phyloP scores from a whole-genome alignment of 768 basidiomycete genomes.

The Boletales sp. region DNA sequence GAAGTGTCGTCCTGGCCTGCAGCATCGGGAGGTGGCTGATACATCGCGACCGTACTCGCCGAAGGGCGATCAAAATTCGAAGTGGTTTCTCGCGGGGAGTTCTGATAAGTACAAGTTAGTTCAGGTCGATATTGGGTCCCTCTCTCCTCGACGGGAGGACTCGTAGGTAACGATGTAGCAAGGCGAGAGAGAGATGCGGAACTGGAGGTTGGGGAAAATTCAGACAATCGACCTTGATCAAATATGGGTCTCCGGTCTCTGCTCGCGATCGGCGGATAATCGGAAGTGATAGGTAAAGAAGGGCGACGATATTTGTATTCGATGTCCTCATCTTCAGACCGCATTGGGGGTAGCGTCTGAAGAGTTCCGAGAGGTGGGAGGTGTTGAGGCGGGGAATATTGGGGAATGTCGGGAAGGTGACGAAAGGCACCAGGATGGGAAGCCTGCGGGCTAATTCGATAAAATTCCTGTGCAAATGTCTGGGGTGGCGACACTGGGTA shows the following conservation, averaged over 20 bases:
- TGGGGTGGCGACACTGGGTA: conserved; percentile 22
- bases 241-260: conserved; percentile 13
- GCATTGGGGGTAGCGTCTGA: conserved; percentile 27
- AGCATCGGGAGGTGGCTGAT: conserved; percentile 6
- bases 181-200: conserved; percentile 4
- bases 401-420: conserved; percentile 22
- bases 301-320: conserved; percentile 32
- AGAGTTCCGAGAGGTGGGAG: conserved; percentile 19
- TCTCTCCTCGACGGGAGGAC: conserved; percentile 11
- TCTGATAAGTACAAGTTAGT: conserved; percentile 14
- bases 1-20: conserved; percentile 6
- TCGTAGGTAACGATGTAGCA: neutral
- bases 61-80: conserved; percentile 18
- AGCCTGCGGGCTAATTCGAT: conserved; percentile 18
- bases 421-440: conserved; percentile 20
- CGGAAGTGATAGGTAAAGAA: conserved; percentile 21
- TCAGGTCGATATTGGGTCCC: conserved; percentile 10
- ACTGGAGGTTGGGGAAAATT: conserved; percentile 4
- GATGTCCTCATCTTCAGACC: conserved; percentile 21
- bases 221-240: conserved; percentile 14
- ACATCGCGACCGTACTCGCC: conserved; percentile 11
- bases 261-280: conserved; percentile 5
- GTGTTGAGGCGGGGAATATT: conserved; percentile 26
- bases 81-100: conserved; percentile 16
- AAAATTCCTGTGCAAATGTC: conserved; percentile 23